Evolutionary conservation across 805 yeast species (phyloP), one percentile per base, ranked within the genome.

Genomic region (Metschnikowia lachancei): DNA sequence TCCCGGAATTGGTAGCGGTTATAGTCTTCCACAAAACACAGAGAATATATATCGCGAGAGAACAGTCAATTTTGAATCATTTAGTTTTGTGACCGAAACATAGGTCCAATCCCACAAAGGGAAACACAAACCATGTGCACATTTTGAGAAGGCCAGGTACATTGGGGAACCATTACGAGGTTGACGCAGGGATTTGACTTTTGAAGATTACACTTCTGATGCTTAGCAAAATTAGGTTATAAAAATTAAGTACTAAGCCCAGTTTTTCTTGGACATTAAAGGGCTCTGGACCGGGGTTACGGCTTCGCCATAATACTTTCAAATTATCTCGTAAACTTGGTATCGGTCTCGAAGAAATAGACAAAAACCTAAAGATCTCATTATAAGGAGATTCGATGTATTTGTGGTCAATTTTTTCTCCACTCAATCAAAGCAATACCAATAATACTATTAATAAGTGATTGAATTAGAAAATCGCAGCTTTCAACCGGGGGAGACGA

Each of bases 131-230:
- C 6, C 17, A 3, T 10, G 33, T 29, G 31, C 10, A n/a, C 17
- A 13, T 14, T n/a, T n/a, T 3, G 17, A 14, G 33, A 30, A 30
- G 33, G 16, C 17, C 14, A 7, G 31, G 24, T 37, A 11, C 31
- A 37, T 30, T n/a, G 40, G 9, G 7, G 18, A 37, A 26, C 40
- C 7, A 37, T 37, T 24, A 37, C 31, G 40, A 36, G n/a, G 31
- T 16, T 14, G 39, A 24, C 32, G 40, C 32, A 24, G 20, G 31
- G 20, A n/a, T 37, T 37, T 37, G 32, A 22, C 32, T 24, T 26
- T 37, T 16, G 14, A 37, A 37, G 38, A 19, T 36, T 36, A 36
- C 38, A 36, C 38, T 36, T 20, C 29, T 22, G 28, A 22, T 14
- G 38, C 38, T 18, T 12, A 22, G 24, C 9, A 22, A 35, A 20